A percentile compares a stretch with the other conserved stretches of the same genome.
phyloP scores from a whole-genome alignment of 148 eudicot species.

The Chenopodium album region DNA sequence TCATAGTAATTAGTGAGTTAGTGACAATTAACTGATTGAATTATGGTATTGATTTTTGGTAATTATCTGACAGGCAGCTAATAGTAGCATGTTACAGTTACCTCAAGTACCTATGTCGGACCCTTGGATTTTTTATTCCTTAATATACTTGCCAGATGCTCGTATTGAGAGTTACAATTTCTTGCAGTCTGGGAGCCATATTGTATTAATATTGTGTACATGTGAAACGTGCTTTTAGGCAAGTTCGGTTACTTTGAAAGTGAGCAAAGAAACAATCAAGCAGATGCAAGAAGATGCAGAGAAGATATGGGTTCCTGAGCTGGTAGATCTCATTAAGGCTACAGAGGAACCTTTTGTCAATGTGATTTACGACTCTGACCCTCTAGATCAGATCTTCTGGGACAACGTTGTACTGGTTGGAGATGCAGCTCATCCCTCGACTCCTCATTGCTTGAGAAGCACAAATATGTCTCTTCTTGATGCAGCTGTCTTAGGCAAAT shows the following conservation, averaged over 20 bases:
- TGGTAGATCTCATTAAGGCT: slow-evolving; percentile 52
- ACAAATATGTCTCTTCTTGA: slow-evolving; percentile 88
- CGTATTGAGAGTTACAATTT: background rate
- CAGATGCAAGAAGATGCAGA: slow-evolving; percentile 64
- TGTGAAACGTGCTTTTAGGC: slow-evolving; percentile 37
- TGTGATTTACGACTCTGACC: slow-evolving; percentile 74
- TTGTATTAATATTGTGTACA: background rate
- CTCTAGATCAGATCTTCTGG: slow-evolving; percentile 53
- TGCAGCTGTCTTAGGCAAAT: slow-evolving; percentile 71
- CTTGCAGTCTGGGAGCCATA: background rate
- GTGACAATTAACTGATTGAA: background rate
- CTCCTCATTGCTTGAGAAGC: slow-evolving; percentile 89
- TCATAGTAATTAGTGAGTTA: no score
- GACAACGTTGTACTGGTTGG: slow-evolving; percentile 76
- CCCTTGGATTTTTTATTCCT: no score
- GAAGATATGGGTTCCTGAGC: slow-evolving; percentile 58
- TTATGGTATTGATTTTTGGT: background rate
- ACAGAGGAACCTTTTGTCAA: slow-evolving; percentile 75
- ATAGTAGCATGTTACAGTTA: background rate
- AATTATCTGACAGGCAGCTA: no score
- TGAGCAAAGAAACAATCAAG: slow-evolving; percentile 52
- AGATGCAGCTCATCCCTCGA: slow-evolving; percentile 91
- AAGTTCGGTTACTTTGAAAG: slow-evolving; percentile 78
- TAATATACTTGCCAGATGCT: no score
- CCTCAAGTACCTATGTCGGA: no score